Percentiles rank a stretch among this genome's conserved stretches.
Evolutionary conservation across 192 early-diverging fungal genomes (phyloP).

Genomic region (Coemansia asiatica): DNA sequence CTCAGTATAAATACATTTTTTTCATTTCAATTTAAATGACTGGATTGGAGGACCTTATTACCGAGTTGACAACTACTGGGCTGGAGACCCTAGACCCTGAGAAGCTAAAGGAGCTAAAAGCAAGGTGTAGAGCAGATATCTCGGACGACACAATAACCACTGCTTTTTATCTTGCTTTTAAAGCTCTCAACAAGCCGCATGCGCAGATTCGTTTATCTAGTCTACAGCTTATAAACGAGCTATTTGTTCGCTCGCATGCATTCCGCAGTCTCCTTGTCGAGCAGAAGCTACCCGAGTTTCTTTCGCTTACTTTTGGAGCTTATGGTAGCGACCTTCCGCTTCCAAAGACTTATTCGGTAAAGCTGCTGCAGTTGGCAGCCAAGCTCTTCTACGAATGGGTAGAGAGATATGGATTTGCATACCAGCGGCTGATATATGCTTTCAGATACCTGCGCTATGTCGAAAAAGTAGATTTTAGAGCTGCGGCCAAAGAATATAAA

Average conservation of each 20-base stretch:
- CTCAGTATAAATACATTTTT: neutral
- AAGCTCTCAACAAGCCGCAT: constrained; percentile 25
- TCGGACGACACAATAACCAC: neutral
- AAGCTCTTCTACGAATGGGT: constrained; percentile 61
- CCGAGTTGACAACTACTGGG: constrained; percentile 24
- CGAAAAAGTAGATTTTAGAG: constrained; percentile 28
- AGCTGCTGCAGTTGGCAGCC: constrained; percentile 53
- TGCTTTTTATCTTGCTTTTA: constrained; percentile 10
- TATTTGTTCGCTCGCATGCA: constrained; percentile 66
- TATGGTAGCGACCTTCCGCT: constrained; percentile 58
- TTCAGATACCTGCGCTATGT: constrained; percentile 60
- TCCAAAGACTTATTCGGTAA: constrained; percentile 53
- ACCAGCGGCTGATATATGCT: constrained; percentile 59
- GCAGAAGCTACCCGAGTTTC: constrained; percentile 54
- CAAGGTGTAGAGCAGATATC: constrained; percentile 16
- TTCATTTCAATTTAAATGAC: neutral
- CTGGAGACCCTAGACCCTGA: constrained; percentile 17
- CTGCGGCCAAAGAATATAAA: constrained; percentile 13
- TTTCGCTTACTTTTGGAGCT: constrained; percentile 61
- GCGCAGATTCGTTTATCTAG: constrained; percentile 63
- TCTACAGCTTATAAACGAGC: constrained; percentile 59
- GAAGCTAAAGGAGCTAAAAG: constrained; percentile 26
- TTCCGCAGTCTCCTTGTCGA: constrained; percentile 59
- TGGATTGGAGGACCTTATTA: constrained; percentile 19
- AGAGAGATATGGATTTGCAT: constrained; percentile 56